Conservation (phyloP, 345 rosid genomes). For the Salix exigua region DNA sequence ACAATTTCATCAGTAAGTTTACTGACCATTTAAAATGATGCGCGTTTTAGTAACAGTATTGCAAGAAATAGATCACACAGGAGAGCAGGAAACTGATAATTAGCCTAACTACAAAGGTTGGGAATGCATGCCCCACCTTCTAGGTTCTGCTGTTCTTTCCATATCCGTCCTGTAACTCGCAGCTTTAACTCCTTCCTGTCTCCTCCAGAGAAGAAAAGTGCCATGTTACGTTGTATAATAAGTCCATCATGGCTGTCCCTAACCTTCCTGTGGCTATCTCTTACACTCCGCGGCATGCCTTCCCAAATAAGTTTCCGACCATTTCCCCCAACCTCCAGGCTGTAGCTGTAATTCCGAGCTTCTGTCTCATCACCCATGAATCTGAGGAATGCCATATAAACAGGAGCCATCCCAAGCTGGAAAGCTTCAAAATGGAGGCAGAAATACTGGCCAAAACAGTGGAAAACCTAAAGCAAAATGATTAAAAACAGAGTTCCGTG, state of each 20-base stretch:
- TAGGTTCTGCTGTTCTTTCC: constrained; percentile 90
- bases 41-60: neutral
- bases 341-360: constrained; percentile 81
- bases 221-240: constrained; percentile 85
- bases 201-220: constrained; percentile 93
- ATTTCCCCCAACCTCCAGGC: constrained; percentile 92
- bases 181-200: constrained; percentile 92
- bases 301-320: constrained; percentile 90
- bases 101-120: constrained; percentile 61
- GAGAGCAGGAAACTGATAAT: neutral
- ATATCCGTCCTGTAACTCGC: constrained; percentile 83
- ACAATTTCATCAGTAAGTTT: neutral
- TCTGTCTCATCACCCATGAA: constrained; percentile 93
- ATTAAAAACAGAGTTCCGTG: constrained; percentile 7
- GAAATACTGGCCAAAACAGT: constrained; percentile 91
- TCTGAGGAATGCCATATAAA: constrained; percentile 91
- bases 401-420: constrained; percentile 96
- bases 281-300: constrained; percentile 80
- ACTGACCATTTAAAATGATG: constrained; percentile 2
- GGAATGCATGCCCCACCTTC: constrained; percentile 88
- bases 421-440: constrained; percentile 98
- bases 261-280: constrained; percentile 92
- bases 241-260: constrained; percentile 93
- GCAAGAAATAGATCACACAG: constrained; percentile 10
- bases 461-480: constrained; percentile 55